Base-by-base conservation (phyloP, 805 yeast genomes). In the Sugiyamaella mastotermitis region DNA sequence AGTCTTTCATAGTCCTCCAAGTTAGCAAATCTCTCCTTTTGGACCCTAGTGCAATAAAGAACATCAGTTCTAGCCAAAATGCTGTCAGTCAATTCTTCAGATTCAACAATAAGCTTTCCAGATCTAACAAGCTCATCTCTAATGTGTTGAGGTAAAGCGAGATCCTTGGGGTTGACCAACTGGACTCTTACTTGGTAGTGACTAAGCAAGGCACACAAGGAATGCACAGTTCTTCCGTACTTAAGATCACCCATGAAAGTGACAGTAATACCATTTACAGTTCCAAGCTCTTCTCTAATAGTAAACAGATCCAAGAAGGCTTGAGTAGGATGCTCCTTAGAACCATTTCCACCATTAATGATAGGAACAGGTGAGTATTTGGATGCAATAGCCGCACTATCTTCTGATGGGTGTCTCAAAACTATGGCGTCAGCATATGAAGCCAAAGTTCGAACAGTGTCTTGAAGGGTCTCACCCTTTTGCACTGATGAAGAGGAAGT, bases 211-310 rank as follows among this genome's bases (percentile, higher is more conserved):
- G 86, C 82, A 61, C 92, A 84, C 62, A 92, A 74, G 5, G 97
- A 90, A 68, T 92, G 99, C 33, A 92, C 97, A 45, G 99, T 95
- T 70, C 99, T 83, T 44, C 99, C 99, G 60, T 86, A 86, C 63
- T 86, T 87, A 73, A 92, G 76, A 61, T 92, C 99, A 58, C 99
- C 99, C 95, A 92, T 87, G 65, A 92, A 92, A 3, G 99, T 92
- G 48, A 92, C 92, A 25, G 96, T 87, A 58, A 94, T 82, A 61
- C 97, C 97, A 62, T 92, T 92, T 39, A 94, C 97, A 43, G 97
- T 86, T 61, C 99, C 99, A 49, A 92, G 72, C 69, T 92, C 99
- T 66, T 92, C 99, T 69, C 99, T 85, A 55, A 92, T 92, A 37
- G 99, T 92, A 75, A 90, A 92, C 64, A 92, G 70, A 62, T 92